Evolutionary conservation across 768 basidiomycete species (phyloP).

Genomic region (Gymnopilus junonius): DNA sequence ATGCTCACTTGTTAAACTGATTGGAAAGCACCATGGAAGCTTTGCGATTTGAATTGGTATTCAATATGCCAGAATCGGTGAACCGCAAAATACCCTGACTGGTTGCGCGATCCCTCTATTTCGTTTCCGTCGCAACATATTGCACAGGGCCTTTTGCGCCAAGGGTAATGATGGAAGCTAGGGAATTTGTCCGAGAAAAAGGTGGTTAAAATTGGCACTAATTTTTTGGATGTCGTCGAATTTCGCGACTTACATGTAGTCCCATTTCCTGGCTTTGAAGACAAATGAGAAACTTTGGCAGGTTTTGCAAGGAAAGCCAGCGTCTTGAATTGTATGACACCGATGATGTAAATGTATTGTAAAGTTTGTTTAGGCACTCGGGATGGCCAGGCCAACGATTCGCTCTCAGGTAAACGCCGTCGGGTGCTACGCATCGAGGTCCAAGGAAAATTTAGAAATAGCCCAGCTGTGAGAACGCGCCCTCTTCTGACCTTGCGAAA

Average conservation of each 20-base stretch:
- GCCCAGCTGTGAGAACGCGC: neutral
- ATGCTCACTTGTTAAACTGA: neutral
- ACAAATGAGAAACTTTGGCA: neutral
- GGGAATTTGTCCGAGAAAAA: neutral
- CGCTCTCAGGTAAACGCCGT: neutral
- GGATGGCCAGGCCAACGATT: neutral
- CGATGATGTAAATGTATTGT: neutral
- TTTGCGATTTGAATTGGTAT: neutral
- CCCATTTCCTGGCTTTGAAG: neutral
- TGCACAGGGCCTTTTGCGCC: neutral
- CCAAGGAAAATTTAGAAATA: neutral
- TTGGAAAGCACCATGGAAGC: neutral
- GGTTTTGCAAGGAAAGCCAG: neutral
- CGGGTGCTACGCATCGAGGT: neutral
- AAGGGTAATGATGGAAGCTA: neutral
- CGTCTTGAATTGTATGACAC: neutral
- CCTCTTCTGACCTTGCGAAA: neutral
- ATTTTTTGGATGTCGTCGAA: neutral
- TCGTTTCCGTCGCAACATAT: slow-evolving; percentile 1
- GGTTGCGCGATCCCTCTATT: neutral
- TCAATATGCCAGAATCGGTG: neutral
- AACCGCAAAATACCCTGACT: neutral
- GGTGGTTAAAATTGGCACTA: neutral
- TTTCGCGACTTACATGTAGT: neutral
- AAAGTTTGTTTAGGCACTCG: neutral